Conservation (phyloP, 345 rosid species). For the Syzygium aromaticum region DNA sequence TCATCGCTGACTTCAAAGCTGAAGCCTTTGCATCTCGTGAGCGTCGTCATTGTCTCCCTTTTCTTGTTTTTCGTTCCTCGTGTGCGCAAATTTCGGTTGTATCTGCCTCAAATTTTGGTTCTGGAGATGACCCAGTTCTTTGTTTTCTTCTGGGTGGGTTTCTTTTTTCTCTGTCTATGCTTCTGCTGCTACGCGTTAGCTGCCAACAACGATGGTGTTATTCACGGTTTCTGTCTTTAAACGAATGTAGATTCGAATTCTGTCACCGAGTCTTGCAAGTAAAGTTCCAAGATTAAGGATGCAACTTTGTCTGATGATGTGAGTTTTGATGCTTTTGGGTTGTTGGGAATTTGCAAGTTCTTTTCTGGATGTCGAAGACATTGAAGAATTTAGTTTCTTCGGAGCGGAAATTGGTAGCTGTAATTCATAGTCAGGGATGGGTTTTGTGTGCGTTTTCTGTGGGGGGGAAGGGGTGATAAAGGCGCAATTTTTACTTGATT, state of each 20-base stretch:
- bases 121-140: background rate
- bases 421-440: background rate
- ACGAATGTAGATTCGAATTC: background rate
- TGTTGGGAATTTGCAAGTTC: background rate
- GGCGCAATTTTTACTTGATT: background rate
- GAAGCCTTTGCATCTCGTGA: slow-evolving; percentile 66
- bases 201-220: background rate
- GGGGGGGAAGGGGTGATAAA: background rate
- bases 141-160: background rate
- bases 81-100: background rate
- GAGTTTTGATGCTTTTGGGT: too few species aligned
- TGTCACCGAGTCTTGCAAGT: background rate
- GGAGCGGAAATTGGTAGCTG: background rate
- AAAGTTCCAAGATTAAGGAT: background rate
- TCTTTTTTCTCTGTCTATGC: background rate
- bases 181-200: background rate
- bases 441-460: background rate
- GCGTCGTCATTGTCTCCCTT: background rate
- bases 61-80: background rate
- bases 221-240: background rate
- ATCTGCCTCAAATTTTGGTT: background rate
- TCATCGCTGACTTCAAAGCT: slow-evolving; percentile 60
- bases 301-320: background rate
- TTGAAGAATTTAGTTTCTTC: background rate
- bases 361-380: background rate